phyloP scores from a whole-genome alignment of 2,329 filamentous ascomycete genomes.

The Ophiostoma populinum region DNA sequence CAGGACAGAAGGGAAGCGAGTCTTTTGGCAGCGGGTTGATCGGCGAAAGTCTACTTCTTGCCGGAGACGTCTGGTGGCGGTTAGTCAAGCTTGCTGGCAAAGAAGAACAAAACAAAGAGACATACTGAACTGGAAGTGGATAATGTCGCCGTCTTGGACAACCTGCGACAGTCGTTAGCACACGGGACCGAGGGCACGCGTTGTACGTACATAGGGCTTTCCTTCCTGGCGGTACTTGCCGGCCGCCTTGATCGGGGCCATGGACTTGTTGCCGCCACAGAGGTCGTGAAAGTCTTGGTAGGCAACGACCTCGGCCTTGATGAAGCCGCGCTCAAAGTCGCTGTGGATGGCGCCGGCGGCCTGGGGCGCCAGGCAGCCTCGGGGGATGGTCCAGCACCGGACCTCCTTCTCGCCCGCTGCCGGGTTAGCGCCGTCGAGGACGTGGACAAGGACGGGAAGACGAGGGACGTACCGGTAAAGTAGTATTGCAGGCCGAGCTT shows the following conservation, averaged over 20 bases:
- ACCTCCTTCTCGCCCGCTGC: slow-evolving; percentile 27
- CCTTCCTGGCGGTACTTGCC: slow-evolving; percentile 28
- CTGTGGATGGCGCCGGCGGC: slow-evolving; percentile 95
- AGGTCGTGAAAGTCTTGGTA: slow-evolving; percentile 28
- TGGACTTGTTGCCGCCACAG: slow-evolving; percentile 25
- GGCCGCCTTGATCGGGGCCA: slow-evolving; percentile 27
- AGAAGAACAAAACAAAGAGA: slow-evolving; percentile 5
- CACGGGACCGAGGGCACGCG: no score
- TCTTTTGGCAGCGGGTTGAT: no score
- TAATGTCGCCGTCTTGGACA: slow-evolving; percentile 25
- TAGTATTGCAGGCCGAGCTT: slow-evolving; percentile 28
- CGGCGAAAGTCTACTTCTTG: slow-evolving; percentile 10
- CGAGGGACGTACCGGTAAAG: slow-evolving; percentile 20
- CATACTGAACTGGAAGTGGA: slow-evolving; percentile 28
- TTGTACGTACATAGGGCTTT: slow-evolving; percentile 22
- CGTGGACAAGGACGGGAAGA: neutral
- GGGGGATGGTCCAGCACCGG: slow-evolving; percentile 43
- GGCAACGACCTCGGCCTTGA: slow-evolving; percentile 28
- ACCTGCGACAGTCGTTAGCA: no score
- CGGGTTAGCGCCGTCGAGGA: no score
- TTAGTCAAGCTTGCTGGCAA: slow-evolving; percentile 1
- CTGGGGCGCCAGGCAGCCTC: slow-evolving; percentile 85
- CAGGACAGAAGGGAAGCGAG: no score
- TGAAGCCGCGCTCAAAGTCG: slow-evolving; percentile 99
- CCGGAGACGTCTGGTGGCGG: slow-evolving; percentile 5